These are phyloP conservation scores for Cyberlindnera petersonii DNA, from an alignment of 805 yeast genomes.

Conservation along the genomic window DNA sequence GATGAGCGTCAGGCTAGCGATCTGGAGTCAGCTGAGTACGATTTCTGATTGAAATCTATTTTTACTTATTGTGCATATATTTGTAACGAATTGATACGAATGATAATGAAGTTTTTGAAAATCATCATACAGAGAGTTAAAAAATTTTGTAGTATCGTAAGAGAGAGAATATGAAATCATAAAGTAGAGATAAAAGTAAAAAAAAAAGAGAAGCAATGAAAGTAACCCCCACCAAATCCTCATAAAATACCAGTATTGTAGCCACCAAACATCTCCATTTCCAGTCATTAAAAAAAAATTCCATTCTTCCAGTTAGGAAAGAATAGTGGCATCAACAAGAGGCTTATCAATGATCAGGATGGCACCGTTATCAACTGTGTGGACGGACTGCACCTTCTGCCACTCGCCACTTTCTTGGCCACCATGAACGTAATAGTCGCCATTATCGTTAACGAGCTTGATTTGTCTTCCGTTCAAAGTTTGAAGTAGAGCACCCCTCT, in stretches of 20 bases:
- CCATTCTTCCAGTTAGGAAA: not conserved
- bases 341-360: constrained; percentile 37
- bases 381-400: constrained; percentile 32
- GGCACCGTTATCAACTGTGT: constrained; percentile 43
- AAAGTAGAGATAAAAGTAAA: not conserved
- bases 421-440: constrained; percentile 33
- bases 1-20: constrained; percentile 34
- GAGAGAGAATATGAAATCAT: not conserved
- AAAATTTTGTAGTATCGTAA: not conserved
- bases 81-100: constrained; percentile 1
- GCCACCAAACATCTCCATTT: no score
- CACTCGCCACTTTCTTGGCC: constrained; percentile 32
- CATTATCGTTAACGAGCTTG: constrained; percentile 34
- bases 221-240: not conserved
- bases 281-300: not conserved
- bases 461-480: constrained; percentile 35
- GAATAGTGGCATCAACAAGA: constrained; percentile 7
- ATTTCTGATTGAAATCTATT: constrained; percentile 6
- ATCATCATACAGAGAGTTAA: no score
- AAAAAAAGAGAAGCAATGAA: not conserved
- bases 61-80: not conserved
- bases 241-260: not conserved
- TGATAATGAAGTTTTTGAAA: no score
- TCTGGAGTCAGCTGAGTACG: constrained; percentile 13
- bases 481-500: constrained; percentile 30